phyloP scores from a whole-genome alignment of 2,329 filamentous ascomycete genomes.

The Pyrenophora seminiperda region DNA sequence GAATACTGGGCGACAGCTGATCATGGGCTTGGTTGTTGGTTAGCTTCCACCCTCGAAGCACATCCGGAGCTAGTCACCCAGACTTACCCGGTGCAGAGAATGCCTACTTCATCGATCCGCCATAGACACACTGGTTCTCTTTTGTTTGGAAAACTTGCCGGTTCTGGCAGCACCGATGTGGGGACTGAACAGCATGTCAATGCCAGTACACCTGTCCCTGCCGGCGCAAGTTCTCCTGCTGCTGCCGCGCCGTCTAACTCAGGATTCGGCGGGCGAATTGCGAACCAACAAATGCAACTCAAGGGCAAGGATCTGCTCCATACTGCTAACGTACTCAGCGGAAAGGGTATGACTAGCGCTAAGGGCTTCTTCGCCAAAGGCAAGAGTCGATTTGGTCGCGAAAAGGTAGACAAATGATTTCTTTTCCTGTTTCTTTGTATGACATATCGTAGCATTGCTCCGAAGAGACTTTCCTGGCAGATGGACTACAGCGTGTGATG shows the following conservation, averaged over 20 bases:
- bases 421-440: constrained; percentile 32
- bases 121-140: constrained; percentile 46
- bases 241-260: constrained; percentile 24
- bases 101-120: constrained; percentile 36
- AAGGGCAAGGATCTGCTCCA: constrained; percentile 91
- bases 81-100: constrained; percentile 24
- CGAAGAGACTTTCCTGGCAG: constrained; percentile 11
- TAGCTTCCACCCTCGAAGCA: constrained; percentile 55
- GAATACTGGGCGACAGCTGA: constrained; percentile 73
- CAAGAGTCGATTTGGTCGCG: constrained; percentile 76
- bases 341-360: constrained; percentile 76
- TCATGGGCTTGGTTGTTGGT: constrained; percentile 71
- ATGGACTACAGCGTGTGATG: constrained; percentile 20
- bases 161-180: constrained; percentile 25
- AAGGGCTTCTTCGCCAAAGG: constrained; percentile 92
- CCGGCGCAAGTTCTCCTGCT: constrained; percentile 29
- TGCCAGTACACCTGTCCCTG: constrained; percentile 36
- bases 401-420: constrained; percentile 86
- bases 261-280: constrained; percentile 27
- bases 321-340: constrained; percentile 73
- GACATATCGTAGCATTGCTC: constrained; percentile 15
- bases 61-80: constrained; percentile 58
- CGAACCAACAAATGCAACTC: constrained; percentile 62
- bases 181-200: constrained; percentile 29
- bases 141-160: constrained; percentile 43